Conservation (phyloP, 257 asterid genomes). For the Solanum boliviense region DNA sequence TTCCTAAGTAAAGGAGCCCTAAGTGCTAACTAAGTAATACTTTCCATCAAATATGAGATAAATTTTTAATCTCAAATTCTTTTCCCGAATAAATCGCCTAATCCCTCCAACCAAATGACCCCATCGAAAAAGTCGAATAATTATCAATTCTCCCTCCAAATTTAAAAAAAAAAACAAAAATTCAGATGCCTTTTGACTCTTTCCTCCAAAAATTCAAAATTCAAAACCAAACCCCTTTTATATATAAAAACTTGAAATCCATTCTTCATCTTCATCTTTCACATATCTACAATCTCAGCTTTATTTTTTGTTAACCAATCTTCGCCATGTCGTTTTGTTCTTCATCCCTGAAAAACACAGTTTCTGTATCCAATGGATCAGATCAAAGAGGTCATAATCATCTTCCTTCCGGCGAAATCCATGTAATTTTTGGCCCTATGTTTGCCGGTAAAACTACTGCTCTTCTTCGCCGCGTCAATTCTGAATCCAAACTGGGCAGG, state of each 20-base stretch:
- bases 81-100: not conserved
- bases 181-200: not conserved
- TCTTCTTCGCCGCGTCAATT: conserved; percentile 28
- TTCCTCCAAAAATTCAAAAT: not conserved
- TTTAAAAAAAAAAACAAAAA: not conserved
- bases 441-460: conserved; percentile 13
- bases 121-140: not conserved
- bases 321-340: not conserved
- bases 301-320: not conserved
- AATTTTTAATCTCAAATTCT: not conserved
- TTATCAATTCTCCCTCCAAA: not conserved
- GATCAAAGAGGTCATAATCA: not conserved
- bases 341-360: not conserved
- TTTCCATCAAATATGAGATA: not conserved
- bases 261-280: not conserved
- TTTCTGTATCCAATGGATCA: not conserved
- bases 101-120: not conserved
- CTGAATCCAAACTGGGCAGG: conserved; percentile 25
- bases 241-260: not conserved
- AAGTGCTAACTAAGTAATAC: not conserved
- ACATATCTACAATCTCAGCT: not conserved
- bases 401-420: not conserved
- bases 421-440: conserved; percentile 4
- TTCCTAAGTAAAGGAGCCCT: too few species aligned
- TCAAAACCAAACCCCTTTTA: not conserved